These are phyloP conservation scores for Neurospora sp. DNA, from an alignment of 495 filamentous ascomycete species.

Conservation along the genomic window DNA sequence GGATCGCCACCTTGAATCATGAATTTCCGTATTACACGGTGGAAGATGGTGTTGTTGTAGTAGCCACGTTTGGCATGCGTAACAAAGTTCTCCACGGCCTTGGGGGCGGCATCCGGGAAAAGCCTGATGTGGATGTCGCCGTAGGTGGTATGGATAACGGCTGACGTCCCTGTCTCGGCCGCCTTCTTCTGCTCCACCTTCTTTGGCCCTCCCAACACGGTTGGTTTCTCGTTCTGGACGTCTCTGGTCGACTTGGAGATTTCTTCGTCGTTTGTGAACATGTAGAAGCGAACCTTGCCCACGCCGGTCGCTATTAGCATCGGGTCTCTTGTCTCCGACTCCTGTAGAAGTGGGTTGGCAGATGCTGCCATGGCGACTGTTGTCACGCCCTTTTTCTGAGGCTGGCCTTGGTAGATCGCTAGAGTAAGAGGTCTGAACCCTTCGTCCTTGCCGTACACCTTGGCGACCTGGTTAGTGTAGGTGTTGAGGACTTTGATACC, in stretches of 20 bases:
- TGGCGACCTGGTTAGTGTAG: constrained; percentile 80
- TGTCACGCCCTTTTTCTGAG: constrained; percentile 79
- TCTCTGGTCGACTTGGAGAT: constrained; percentile 80
- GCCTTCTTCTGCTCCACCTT: constrained; percentile 44
- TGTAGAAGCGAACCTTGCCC: constrained; percentile 91
- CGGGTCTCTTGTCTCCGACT: constrained; percentile 85
- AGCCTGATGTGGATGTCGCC: constrained; percentile 93
- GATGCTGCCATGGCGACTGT: constrained; percentile 98
- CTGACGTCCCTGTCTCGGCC: constrained; percentile 62
- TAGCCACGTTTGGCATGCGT: constrained; percentile 82
- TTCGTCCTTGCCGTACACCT: constrained; percentile 82
- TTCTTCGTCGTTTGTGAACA: constrained; percentile 86
- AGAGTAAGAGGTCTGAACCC: constrained; percentile 73
- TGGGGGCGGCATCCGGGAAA: constrained; percentile 86
- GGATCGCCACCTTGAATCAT: constrained; percentile 97
- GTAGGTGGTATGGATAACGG: constrained; percentile 83
- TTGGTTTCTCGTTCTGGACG: constrained; percentile 89
- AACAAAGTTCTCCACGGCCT: constrained; percentile 97
- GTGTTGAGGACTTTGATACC: constrained; percentile 94
- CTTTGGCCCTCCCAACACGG: constrained; percentile 32
- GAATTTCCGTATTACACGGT: constrained; percentile 94
- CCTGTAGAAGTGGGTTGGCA: constrained; percentile 83
- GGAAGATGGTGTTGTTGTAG: constrained; percentile 96
- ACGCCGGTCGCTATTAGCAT: constrained; percentile 77
- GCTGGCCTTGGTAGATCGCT: constrained; percentile 89